These are phyloP conservation scores for Cornus controversa DNA, from an alignment of 148 eudicot species.

Conservation along the genomic window DNA sequence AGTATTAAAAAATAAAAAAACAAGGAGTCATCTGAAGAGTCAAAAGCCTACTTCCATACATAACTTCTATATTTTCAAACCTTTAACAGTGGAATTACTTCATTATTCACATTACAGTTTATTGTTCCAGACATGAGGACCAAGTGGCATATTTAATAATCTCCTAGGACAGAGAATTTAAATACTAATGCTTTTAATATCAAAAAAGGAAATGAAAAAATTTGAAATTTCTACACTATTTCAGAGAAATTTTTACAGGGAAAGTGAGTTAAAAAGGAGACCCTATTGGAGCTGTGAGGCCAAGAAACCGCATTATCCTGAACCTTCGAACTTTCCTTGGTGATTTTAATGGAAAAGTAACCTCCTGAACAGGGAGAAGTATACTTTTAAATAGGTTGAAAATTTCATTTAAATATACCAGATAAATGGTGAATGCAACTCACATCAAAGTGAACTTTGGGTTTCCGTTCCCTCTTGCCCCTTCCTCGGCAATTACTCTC, in stretches of 20 bases:
- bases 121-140: not conserved
- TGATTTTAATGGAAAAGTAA: conserved; percentile 14
- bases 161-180: not conserved
- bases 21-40: not conserved
- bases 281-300: conserved; percentile 52
- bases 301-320: conserved; percentile 46
- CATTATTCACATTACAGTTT: conserved; percentile 2
- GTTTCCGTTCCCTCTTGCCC: conserved; percentile 41
- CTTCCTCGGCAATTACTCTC: conserved; percentile 28
- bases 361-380: conserved; percentile 25
- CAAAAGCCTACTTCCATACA: not conserved
- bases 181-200: not conserved
- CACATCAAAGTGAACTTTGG: conserved; percentile 50
- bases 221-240: not conserved
- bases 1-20: no score
- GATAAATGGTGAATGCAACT: conserved; percentile 9
- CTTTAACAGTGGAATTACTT: not conserved
- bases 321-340: conserved; percentile 34
- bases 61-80: not conserved
- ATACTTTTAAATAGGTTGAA: not conserved
- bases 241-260: conserved; percentile 4
- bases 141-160: not conserved
- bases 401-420: not conserved
- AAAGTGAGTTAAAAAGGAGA: conserved; percentile 32
- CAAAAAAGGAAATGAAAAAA: not conserved